These are phyloP conservation scores for Trametes sanguinea DNA, from an alignment of 768 basidiomycete species.

Conservation along the genomic window DNA sequence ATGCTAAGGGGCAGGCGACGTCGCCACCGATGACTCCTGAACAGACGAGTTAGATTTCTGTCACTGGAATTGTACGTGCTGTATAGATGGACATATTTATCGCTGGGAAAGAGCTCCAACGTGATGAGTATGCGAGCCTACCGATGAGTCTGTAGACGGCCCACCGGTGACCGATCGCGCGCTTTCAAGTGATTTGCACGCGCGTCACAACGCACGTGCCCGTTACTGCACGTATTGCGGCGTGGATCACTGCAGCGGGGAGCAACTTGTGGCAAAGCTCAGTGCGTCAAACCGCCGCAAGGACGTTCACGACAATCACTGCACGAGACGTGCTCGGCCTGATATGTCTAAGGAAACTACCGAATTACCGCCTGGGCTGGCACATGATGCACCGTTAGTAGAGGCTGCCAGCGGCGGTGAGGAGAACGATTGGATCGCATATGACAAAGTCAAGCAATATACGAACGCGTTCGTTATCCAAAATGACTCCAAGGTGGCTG, in stretches of 20 bases:
- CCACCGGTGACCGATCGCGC: no score
- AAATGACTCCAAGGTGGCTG: constrained; percentile 37
- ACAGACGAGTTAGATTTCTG: background rate
- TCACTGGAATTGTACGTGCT: background rate
- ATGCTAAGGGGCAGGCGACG: constrained; percentile 2
- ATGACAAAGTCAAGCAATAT: constrained; percentile 48
- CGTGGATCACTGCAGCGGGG: background rate
- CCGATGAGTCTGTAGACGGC: no score
- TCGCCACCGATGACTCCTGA: background rate
- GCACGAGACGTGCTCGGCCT: no score
- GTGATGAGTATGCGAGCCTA: no score
- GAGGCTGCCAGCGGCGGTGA: constrained; percentile 11
- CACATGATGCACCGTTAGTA: constrained; percentile 1
- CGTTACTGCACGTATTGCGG: constrained; percentile 6
- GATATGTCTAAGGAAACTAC: background rate
- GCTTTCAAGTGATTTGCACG: background rate
- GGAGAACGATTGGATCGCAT: constrained; percentile 46
- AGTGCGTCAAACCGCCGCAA: no score
- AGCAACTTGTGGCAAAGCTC: background rate
- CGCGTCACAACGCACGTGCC: constrained; percentile 16
- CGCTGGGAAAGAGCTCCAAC: no score
- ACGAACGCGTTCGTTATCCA: constrained; percentile 70
- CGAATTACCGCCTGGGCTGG: constrained; percentile 15
- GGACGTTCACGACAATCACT: no score
- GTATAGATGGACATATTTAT: background rate